Evolutionary conservation across 2,329 filamentous ascomycete species (phyloP), one percentile per base, ranked within the genome.

Genomic region (Macrophomina phaseolina): DNA sequence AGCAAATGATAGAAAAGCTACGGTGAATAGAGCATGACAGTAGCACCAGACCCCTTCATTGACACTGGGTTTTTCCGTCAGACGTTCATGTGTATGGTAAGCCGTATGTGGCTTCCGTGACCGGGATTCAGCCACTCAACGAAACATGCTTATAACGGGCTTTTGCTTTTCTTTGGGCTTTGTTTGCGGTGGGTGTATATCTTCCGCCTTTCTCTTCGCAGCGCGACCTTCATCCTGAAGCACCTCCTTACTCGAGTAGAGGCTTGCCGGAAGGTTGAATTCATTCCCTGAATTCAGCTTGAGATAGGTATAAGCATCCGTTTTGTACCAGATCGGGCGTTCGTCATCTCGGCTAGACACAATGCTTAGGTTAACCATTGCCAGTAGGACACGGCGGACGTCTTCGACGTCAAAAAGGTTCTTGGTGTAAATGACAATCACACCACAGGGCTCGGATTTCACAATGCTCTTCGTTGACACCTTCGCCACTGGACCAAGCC

Each of bases 351-450:
- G 32, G 30, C 70, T 68, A 6, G 74, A 71, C 16, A 90, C 82
- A 45, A 95, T 79, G 7, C 85, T 87, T 67, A 93, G 80, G 65
- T 88, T 82, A 61, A 85, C 84, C 68, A 96, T 77, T 70, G 82
- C 85, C 67, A 81, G 74, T 46, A 94, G 79, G 4, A 96, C 90
- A 51, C 90, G 84, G 34, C 82, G 83, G 5, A 96, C 85, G 74
- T 96, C 92, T 4, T 83, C 80, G 62, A 80, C 83, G 73, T 96
- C 88, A 34, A 81, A 81, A 74, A 93, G 95, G 75, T 97, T 88
- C 49, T 82, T 81, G 5, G 92, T 96, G 76, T 96, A 96, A 7
- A 96, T 82, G 70, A 91, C 94, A 32, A 96, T 87, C 49, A 95
- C 78, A 23, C 88, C 83, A 23, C 5, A 79, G 74, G n/a, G 78